A percentile compares a stretch with the other conserved stretches of the same genome.
phyloP scores from a whole-genome alignment of 2,329 filamentous ascomycete genomes.

The Furcasterigmium furcatum region DNA sequence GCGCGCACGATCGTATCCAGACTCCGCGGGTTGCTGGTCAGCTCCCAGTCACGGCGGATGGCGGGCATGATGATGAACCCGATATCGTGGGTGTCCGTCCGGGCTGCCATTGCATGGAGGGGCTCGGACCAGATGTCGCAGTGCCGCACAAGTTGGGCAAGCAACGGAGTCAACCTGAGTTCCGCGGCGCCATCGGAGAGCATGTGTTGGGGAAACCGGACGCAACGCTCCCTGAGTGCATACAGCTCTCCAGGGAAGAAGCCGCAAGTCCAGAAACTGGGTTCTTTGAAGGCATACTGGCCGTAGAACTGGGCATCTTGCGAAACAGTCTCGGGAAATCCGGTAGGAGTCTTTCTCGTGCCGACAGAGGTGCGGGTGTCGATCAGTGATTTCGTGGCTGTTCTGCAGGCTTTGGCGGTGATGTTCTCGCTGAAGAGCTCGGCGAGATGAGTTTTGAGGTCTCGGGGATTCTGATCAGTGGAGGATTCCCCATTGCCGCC shows the following conservation, averaged over 20 bases:
- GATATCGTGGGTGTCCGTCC: slow-evolving; percentile 50
- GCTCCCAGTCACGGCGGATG: slow-evolving; percentile 41
- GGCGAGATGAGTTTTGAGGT: background rate
- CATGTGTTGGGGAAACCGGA: slow-evolving; percentile 26
- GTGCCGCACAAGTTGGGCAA: slow-evolving; percentile 9
- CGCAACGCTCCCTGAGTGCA: slow-evolving; percentile 25
- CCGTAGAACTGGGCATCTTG: slow-evolving; percentile 3
- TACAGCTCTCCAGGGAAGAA: slow-evolving; percentile 35
- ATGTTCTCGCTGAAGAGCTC: slow-evolving; percentile 7
- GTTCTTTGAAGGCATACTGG: slow-evolving; percentile 2
- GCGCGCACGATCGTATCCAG: slow-evolving; percentile 36
- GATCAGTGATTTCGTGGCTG: slow-evolving; percentile 3
- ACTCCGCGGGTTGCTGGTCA: slow-evolving; percentile 35
- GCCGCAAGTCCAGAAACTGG: slow-evolving; percentile 11
- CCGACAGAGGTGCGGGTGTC: background rate
- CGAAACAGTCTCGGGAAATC: slow-evolving; percentile 24
- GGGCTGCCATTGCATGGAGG: slow-evolving; percentile 30
- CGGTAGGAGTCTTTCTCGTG: slow-evolving; percentile 3
- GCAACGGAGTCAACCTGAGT: slow-evolving; percentile 9
- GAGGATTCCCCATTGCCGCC: no score
- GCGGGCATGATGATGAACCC: slow-evolving; percentile 50
- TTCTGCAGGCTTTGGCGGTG: slow-evolving; percentile 8
- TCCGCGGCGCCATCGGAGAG: slow-evolving; percentile 26
- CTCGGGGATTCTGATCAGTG: no score
- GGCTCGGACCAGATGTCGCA: slow-evolving; percentile 27